Conservation (phyloP, 2,329 filamentous ascomycete species). For the Epichloe aotearoae region DNA sequence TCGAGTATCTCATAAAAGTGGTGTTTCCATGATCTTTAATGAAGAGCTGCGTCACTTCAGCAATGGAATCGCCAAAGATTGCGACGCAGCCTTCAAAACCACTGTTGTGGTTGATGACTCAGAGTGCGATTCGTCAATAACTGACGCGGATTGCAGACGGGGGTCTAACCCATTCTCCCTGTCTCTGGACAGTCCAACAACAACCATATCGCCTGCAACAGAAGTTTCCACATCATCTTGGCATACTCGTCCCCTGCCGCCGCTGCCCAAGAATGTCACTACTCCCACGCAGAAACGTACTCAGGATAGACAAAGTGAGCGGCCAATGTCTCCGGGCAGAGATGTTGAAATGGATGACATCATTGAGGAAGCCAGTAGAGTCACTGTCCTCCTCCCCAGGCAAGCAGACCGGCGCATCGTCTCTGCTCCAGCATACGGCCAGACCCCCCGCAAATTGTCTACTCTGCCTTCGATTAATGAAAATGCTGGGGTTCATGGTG, state of each 20-base stretch:
- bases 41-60: constrained; percentile 78
- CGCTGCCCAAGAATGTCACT: constrained; percentile 25
- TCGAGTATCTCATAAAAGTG: constrained; percentile 8
- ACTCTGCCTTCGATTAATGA: constrained; percentile 38
- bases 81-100: constrained; percentile 83
- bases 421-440: constrained; percentile 37
- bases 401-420: constrained; percentile 32
- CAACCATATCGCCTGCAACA: constrained; percentile 14
- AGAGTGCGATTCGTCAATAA: constrained; percentile 18
- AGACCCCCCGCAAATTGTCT: constrained; percentile 23
- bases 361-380: constrained; percentile 14
- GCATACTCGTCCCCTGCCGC: constrained; percentile 38
- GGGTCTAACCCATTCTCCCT: constrained; percentile 31
- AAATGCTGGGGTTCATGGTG: constrained; percentile 17
- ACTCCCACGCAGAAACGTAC: constrained; percentile 9
- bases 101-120: constrained; percentile 31
- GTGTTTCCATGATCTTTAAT: constrained; percentile 31
- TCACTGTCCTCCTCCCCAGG: constrained; percentile 19
- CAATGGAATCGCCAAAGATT: constrained; percentile 73
- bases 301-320: constrained; percentile 10
- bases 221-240: constrained; percentile 24
- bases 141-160: constrained; percentile 18
- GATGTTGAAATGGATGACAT: constrained; percentile 9
- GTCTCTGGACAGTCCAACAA: constrained; percentile 21
- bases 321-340: constrained; percentile 14